Evolutionary conservation across 257 asterid genomes (phyloP).

Genomic region (Nicotiana sylvestris): DNA sequence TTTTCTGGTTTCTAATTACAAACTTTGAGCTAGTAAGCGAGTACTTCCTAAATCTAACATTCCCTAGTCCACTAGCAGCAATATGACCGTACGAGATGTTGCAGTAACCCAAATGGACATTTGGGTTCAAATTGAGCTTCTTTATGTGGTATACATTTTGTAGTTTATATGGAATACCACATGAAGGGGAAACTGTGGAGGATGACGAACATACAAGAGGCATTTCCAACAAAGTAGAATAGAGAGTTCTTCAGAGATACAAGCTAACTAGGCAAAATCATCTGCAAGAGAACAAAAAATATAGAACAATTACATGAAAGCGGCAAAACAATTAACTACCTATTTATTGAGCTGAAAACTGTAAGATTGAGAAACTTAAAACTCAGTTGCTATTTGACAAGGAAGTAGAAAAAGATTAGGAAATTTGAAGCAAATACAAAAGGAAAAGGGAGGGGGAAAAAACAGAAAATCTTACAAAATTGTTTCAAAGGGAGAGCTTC

Average conservation of each 20-base stretch:
- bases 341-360: background rate
- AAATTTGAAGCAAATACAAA: background rate
- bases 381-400: background rate
- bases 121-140: background rate
- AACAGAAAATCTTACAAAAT: background rate
- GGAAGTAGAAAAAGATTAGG: background rate
- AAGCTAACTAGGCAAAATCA: background rate
- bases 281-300: background rate
- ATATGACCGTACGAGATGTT: background rate
- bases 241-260: background rate
- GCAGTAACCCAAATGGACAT: background rate
- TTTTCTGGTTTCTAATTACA: slow-evolving; percentile 14
- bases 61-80: background rate
- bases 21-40: background rate
- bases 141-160: background rate
- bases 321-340: background rate
- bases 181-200: background rate
- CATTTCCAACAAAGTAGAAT: background rate
- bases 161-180: background rate
- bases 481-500: background rate
- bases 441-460: background rate
- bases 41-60: background rate
- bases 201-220: background rate
- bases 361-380: background rate
- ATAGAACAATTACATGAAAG: background rate